Percentiles rank a stretch among this genome's conserved stretches.
Evolutionary conservation across 805 yeast species (phyloP).

Genomic region (Candida anglica): DNA sequence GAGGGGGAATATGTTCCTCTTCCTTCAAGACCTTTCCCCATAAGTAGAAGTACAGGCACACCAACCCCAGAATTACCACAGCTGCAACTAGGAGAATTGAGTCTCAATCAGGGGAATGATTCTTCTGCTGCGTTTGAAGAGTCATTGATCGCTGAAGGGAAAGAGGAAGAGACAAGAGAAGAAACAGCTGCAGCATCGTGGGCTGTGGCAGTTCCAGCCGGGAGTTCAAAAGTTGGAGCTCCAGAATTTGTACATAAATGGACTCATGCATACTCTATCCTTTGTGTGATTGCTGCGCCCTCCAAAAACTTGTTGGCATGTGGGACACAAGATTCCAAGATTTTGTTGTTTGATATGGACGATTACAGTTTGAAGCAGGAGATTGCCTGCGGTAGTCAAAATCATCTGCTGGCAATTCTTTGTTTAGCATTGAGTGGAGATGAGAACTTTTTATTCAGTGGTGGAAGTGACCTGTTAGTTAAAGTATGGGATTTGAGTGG

Average conservation of each 20-base stretch:
- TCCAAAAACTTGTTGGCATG: constrained; percentile 61
- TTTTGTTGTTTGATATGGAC: constrained; percentile 63
- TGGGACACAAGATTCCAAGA: constrained; percentile 85
- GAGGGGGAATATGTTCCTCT: constrained; percentile 30
- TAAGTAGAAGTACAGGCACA: constrained; percentile 19
- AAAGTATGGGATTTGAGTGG: constrained; percentile 73
- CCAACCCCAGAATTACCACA: constrained; percentile 4
- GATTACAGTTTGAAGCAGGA: constrained; percentile 55
- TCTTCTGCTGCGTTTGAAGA: no score
- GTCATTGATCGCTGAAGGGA: no score
- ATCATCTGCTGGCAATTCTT: constrained; percentile 73
- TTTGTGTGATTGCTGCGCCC: constrained; percentile 67
- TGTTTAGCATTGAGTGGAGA: constrained; percentile 55
- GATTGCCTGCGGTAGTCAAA: constrained; percentile 37
- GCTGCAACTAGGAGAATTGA: no score
- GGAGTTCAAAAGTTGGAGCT: no score
- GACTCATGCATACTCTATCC: constrained; percentile 68
- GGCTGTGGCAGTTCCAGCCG: no score
- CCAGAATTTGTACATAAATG: constrained; percentile 71
- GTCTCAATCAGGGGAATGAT: no score
- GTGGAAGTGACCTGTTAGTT: constrained; percentile 86
- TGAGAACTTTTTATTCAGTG: constrained; percentile 68
- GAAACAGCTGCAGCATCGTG: no score
- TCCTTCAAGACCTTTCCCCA: constrained; percentile 26
- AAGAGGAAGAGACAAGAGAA: no score